These are phyloP conservation scores for Staphylotrichum tortipilum DNA, from an alignment of 495 filamentous ascomycete genomes.

Conservation along the genomic window DNA sequence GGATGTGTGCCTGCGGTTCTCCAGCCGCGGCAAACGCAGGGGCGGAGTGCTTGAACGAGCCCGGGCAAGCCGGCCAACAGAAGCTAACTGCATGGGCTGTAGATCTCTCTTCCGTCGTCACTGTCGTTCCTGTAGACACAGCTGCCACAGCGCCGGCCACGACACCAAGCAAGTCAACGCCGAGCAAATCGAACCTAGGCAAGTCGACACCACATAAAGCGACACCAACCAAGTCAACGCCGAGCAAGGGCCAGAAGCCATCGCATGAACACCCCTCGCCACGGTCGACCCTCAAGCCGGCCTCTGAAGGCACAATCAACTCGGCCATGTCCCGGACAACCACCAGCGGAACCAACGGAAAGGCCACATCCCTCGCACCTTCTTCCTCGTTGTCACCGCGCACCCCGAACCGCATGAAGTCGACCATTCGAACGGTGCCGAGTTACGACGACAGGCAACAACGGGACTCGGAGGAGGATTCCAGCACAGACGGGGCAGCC, in stretches of 20 bases:
- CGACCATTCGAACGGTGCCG: slow-evolving; percentile 40
- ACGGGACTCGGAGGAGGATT: slow-evolving; percentile 22
- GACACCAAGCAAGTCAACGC: slow-evolving; percentile 5
- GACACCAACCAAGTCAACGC: slow-evolving; percentile 5
- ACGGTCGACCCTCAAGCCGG: slow-evolving; percentile 23
- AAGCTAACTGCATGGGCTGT: background rate
- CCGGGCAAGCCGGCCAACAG: too few relatives aligned
- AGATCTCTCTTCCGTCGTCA: slow-evolving; percentile 2
- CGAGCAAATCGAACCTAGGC: too few relatives aligned
- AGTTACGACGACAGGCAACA: slow-evolving; percentile 34
- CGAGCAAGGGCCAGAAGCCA: slow-evolving; percentile 11
- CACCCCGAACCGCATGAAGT: slow-evolving; percentile 23
- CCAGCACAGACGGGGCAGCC: slow-evolving; percentile 20
- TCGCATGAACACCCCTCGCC: slow-evolving; percentile 17
- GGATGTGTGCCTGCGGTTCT: too few relatives aligned
- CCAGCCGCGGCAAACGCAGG: too few relatives aligned
- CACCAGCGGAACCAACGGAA: slow-evolving; percentile 13
- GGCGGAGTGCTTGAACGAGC: too few relatives aligned
- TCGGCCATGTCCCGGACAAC: slow-evolving; percentile 25
- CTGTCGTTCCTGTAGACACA: background rate
- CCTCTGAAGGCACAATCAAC: slow-evolving; percentile 30
- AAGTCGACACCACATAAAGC: too few relatives aligned
- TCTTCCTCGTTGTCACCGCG: slow-evolving; percentile 4
- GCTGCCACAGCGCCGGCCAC: slow-evolving; percentile 6
- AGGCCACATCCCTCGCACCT: slow-evolving; percentile 6